phyloP scores from a whole-genome alignment of 345 rosid species.

The Anacardium occidentale region DNA sequence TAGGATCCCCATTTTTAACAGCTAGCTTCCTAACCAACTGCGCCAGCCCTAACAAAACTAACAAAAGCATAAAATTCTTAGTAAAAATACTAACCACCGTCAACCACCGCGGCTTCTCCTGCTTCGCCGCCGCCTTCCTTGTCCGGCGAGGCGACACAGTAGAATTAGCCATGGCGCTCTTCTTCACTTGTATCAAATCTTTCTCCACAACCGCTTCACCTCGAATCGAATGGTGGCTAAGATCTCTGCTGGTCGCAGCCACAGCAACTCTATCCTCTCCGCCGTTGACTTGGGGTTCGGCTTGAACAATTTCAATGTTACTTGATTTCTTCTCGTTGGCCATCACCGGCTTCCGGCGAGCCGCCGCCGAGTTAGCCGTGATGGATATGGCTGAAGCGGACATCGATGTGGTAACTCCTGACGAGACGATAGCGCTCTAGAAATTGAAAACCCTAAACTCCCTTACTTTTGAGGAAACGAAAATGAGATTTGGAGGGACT shows the following conservation, averaged over 20 bases:
- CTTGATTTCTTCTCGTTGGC: constrained; percentile 54
- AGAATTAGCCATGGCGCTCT: constrained; percentile 35
- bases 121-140: constrained; percentile 41
- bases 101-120: constrained; percentile 66
- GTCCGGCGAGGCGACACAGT: constrained; percentile 65
- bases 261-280: constrained; percentile 27
- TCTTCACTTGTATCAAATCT: constrained; percentile 51
- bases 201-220: constrained; percentile 49
- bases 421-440: neutral
- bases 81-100: constrained; percentile 57
- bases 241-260: constrained; percentile 51
- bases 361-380: constrained; percentile 62
- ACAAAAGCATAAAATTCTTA: constrained; percentile 63
- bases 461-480: neutral
- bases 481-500: constrained; percentile 17
- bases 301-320: constrained; percentile 42
- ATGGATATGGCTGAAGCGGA: constrained; percentile 87
- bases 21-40: constrained; percentile 56
- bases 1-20: constrained; percentile 34
- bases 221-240: constrained; percentile 61
- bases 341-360: constrained; percentile 61
- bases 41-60: constrained; percentile 60
- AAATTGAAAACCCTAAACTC: constrained; percentile 9
- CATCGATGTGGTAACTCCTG: constrained; percentile 35
- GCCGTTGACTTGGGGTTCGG: constrained; percentile 39